Evolutionary conservation across 83 land plant genomes (phyloP).

Genomic region (Thuja plicata): DNA sequence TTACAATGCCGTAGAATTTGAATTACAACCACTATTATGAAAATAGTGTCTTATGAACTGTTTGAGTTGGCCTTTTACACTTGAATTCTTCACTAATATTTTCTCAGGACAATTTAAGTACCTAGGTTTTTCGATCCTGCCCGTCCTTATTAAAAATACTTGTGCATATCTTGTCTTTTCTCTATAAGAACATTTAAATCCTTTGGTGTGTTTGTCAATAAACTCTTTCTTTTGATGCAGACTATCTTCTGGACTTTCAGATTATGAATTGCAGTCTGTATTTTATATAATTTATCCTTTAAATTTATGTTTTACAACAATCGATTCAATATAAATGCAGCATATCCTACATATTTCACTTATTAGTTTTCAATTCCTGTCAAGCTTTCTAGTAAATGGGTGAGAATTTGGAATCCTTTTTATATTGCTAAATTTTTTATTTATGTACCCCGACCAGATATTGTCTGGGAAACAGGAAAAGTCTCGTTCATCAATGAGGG

Average conservation of each 20-base stretch:
- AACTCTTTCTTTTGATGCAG: background rate
- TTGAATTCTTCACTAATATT: background rate
- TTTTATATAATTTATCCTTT: background rate
- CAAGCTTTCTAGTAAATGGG: background rate
- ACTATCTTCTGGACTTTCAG: background rate
- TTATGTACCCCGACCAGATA: conserved; percentile 10
- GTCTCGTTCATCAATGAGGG: conserved; percentile 4
- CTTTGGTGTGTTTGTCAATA: background rate
- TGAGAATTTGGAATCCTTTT: background rate
- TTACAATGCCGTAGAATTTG: background rate
- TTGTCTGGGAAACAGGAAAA: conserved; percentile 9
- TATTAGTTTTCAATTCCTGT: background rate
- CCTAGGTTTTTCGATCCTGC: background rate
- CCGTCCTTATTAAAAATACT: background rate
- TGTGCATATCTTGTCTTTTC: background rate
- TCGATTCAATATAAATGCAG: background rate
- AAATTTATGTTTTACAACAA: background rate
- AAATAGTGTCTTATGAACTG: background rate
- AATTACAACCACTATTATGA: background rate
- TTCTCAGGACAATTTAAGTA: background rate
- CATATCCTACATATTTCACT: background rate
- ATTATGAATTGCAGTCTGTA: background rate
- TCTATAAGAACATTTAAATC: background rate
- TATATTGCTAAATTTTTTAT: background rate
- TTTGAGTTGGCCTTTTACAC: background rate